These are phyloP conservation scores for Suillus ampliporus DNA, from an alignment of 768 basidiomycete genomes.

Conservation along the genomic window DNA sequence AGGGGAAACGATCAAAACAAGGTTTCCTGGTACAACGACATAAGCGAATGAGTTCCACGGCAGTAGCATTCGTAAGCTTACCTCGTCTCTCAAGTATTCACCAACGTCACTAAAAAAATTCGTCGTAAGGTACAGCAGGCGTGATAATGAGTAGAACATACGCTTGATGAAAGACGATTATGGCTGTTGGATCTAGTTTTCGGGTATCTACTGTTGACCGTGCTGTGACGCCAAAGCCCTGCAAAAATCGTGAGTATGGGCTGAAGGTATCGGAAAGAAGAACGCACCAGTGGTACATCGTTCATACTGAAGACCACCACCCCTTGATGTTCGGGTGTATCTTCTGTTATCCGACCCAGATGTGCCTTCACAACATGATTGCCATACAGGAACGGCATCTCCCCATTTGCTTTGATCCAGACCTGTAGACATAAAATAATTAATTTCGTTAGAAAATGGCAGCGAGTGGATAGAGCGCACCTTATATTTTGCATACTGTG, in stretches of 20 bases:
- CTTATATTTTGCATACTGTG: slow-evolving; percentile 98
- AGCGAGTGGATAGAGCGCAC: slow-evolving; percentile 46
- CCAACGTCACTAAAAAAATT: slow-evolving; percentile 80
- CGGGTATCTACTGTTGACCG: slow-evolving; percentile 94
- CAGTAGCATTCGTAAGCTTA: slow-evolving; percentile 36
- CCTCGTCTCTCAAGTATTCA: slow-evolving; percentile 97
- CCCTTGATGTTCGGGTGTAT: slow-evolving; percentile 98
- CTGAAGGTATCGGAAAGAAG: background rate
- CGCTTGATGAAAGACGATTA: slow-evolving; percentile 99
- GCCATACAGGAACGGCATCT: slow-evolving; percentile 99
- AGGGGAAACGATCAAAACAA: slow-evolving; percentile 57
- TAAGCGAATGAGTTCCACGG: slow-evolving; percentile 19
- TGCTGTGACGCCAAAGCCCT: slow-evolving; percentile 99
- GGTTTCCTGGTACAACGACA: slow-evolving; percentile 60
- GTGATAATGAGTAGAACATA: slow-evolving; percentile 35
- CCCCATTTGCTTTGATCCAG: slow-evolving; percentile 99
- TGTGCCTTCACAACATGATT: slow-evolving; percentile 99
- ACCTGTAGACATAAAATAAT: slow-evolving; percentile 55
- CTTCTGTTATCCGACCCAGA: slow-evolving; percentile 97
- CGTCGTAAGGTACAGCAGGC: slow-evolving; percentile 3
- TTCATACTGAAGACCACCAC: slow-evolving; percentile 97
- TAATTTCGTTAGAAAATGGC: background rate
- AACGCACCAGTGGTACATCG: slow-evolving; percentile 85
- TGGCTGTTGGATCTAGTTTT: slow-evolving; percentile 96
- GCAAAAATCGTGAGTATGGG: slow-evolving; percentile 17